Evolutionary conservation across 2,329 filamentous ascomycete species (phyloP).

Genomic region (Aspergillus terreus): DNA sequence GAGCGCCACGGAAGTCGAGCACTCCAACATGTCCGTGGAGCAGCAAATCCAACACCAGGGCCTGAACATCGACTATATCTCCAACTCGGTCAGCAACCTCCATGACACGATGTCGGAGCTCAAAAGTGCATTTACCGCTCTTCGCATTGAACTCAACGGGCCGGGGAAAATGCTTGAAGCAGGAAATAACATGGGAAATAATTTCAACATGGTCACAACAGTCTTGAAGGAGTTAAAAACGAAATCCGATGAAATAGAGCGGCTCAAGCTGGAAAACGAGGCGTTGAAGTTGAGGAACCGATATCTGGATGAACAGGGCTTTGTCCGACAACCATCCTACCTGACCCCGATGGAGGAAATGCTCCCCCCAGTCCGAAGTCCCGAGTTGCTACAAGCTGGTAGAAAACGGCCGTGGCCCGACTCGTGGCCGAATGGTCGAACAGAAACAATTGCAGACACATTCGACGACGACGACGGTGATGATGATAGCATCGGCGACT

Average conservation of each 20-base stretch:
- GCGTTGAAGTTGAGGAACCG: constrained; percentile 34
- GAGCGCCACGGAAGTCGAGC: constrained; percentile 13
- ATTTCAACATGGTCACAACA: constrained; percentile 36
- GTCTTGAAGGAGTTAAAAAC: constrained; percentile 36
- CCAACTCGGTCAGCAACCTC: constrained; percentile 35
- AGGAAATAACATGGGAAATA: constrained; percentile 15
- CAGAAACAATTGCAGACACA: constrained; percentile 28
- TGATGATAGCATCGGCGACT: constrained; percentile 24
- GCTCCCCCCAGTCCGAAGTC: constrained; percentile 30
- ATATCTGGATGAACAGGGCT: constrained; percentile 28
- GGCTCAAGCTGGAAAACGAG: constrained; percentile 35
- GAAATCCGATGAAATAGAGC: constrained; percentile 39
- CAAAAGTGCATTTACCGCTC: constrained; percentile 35
- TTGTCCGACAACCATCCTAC: constrained; percentile 8
- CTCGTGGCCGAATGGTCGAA: constrained; percentile 21
- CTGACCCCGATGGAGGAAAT: constrained; percentile 8
- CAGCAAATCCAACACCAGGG: constrained; percentile 37
- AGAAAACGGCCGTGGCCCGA: constrained; percentile 32
- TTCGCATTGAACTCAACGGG: constrained; percentile 35
- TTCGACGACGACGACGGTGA: constrained; percentile 29
- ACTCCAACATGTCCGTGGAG: constrained; percentile 22
- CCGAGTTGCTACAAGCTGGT: constrained; percentile 30
- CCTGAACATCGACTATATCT: constrained; percentile 35
- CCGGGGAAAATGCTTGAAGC: constrained; percentile 22
- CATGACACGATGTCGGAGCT: constrained; percentile 39